Percentiles rank a stretch among this genome's conserved stretches.
Conservation (phyloP, 441 rosid species). For the Melianthus villosus region DNA sequence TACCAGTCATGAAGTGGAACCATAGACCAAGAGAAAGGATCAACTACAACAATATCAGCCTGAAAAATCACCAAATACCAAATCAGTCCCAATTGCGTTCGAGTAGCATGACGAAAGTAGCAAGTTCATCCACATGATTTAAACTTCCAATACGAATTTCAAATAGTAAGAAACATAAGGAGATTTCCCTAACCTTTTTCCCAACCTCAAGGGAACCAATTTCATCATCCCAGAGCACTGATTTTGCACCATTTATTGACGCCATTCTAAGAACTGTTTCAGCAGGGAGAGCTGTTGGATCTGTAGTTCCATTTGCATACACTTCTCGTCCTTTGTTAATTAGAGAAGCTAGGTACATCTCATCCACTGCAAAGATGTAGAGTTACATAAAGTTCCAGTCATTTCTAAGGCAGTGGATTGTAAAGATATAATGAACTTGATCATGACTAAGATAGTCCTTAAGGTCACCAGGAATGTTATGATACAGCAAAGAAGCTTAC, state of each 20-base stretch:
- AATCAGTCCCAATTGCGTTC: constrained; percentile 5
- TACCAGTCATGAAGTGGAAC: constrained; percentile 57
- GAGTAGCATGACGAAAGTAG: constrained; percentile 2
- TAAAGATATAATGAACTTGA: too few species aligned
- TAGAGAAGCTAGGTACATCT: constrained; percentile 57
- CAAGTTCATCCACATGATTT: not conserved
- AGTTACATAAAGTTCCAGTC: constrained; percentile 7
- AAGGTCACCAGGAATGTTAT: too few species aligned
- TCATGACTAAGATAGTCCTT: too few species aligned
- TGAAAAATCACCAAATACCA: constrained; percentile 12
- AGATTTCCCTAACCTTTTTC: constrained; percentile 34
- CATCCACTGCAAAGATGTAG: constrained; percentile 36
- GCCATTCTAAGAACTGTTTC: constrained; percentile 47
- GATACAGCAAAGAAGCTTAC: too few species aligned
- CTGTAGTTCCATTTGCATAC: constrained; percentile 27
- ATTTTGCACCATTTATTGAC: constrained; percentile 49
- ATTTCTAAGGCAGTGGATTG: too few species aligned
- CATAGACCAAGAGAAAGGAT: constrained; percentile 46
- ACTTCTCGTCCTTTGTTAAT: constrained; percentile 54
- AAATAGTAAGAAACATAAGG: not conserved
- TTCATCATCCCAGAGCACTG: constrained; percentile 60
- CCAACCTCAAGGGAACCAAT: constrained; percentile 59
- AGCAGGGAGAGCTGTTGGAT: constrained; percentile 58
- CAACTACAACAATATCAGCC: constrained; percentile 55
- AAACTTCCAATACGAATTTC: not conserved